phyloP scores from a whole-genome alignment of 108 stramenopile species.

The Conticribra guillardii region DNA sequence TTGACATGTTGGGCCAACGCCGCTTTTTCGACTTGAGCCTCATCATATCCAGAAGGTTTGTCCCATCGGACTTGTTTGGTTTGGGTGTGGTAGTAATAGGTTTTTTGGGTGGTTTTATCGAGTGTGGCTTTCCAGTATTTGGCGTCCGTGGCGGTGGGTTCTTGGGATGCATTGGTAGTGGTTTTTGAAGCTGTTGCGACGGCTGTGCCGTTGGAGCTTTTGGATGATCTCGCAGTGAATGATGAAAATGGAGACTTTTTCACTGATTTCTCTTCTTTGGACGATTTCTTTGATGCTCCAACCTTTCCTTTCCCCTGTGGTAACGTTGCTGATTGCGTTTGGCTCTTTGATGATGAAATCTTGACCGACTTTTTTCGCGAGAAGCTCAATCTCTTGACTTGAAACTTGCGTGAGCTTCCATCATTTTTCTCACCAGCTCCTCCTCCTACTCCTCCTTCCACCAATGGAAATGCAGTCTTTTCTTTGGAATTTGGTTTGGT shows the following conservation, averaged over 20 bases:
- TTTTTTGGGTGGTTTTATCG: slow-evolving; percentile 48
- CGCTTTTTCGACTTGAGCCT: slow-evolving; percentile 2
- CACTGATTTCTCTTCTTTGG: not conserved
- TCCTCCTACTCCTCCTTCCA: too few relatives aligned
- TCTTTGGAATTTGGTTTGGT: too few relatives aligned
- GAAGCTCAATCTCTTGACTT: not conserved
- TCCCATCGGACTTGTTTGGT: slow-evolving; percentile 73
- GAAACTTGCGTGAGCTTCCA: not conserved
- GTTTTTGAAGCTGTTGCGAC: not conserved
- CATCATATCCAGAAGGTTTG: slow-evolving; percentile 64
- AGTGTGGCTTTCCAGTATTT: slow-evolving; percentile 43
- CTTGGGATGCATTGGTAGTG: not conserved
- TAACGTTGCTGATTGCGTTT: not conserved
- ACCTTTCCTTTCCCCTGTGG: too few relatives aligned
- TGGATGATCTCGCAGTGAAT: not conserved
- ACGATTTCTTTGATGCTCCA: too few relatives aligned
- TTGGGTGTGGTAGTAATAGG: slow-evolving; percentile 77
- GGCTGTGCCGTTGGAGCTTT: not conserved
- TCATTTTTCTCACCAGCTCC: too few relatives aligned
- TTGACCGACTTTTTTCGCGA: not conserved
- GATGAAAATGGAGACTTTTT: not conserved
- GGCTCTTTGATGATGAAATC: not conserved
- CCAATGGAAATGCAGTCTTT: too few relatives aligned
- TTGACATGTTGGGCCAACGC: slow-evolving; percentile 6
- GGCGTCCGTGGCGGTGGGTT: slow-evolving; percentile 21